phyloP scores from a whole-genome alignment of 495 filamentous ascomycete species.

The Lentithecium fluviatile region DNA sequence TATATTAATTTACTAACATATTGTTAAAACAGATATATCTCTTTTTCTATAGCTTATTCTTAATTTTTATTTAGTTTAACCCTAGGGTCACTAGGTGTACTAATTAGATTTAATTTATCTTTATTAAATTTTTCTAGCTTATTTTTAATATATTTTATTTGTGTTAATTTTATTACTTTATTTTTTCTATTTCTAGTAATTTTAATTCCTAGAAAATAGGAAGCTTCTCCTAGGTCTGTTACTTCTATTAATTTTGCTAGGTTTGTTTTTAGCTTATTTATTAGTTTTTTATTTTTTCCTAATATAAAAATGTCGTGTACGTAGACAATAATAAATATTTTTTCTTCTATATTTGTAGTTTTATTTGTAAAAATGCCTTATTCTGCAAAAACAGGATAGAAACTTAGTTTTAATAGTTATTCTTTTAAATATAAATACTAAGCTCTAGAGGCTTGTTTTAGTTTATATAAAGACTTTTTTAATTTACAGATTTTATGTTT shows the following conservation, averaged over 20 bases:
- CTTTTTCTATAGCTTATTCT: no score
- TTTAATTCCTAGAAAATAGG: slow-evolving; percentile 1
- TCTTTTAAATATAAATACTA: slow-evolving; percentile 21
- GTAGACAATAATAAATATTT: neutral
- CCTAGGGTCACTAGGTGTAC: no score
- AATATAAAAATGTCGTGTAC: neutral
- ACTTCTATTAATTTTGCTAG: neutral
- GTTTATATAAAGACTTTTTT: no score
- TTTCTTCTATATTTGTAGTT: neutral
- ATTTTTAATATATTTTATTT: no score
- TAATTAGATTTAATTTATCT: no score
- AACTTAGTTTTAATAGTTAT: slow-evolving; percentile 6
- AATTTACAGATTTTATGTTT: no score
- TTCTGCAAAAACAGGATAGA: no score
- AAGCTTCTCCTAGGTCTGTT: neutral
- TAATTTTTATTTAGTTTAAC: no score
- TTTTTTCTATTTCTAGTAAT: slow-evolving; percentile 4
- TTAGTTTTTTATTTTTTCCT: neutral
- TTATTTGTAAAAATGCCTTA: no score
- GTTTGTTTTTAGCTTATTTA: neutral
- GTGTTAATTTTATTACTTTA: neutral
- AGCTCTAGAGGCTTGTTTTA: slow-evolving; percentile 32
- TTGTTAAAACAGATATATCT: no score
- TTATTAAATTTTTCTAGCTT: no score
- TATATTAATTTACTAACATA: no score